Evolutionary conservation across 441 rosid genomes (phyloP), one percentile per base, ranked within the genome.

Genomic region (Brassica hybrid): DNA sequence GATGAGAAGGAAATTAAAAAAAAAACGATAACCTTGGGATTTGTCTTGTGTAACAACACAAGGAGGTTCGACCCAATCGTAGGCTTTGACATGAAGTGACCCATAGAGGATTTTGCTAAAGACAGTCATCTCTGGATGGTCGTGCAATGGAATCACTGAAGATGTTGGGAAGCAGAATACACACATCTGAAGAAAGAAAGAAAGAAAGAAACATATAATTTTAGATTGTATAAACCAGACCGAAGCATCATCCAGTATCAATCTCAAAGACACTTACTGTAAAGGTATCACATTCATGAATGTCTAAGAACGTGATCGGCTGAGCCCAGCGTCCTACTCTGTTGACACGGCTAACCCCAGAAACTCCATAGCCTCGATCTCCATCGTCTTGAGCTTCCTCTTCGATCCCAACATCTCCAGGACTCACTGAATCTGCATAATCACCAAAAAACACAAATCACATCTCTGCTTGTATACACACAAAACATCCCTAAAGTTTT

Each of bases 81-180:
- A 57, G 9, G 61, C 61, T 54, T 54, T 54, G 0, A 54, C 59
- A 54, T 54, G 95, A 85, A 95, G 77, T 62, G 99, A 93, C 5
- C 99, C 98, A 64, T 90, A 95, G 4, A 95, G 94, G 79, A 93
- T 78, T 85, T 91, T 95, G 88, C 97, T 91, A 78, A 95, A 88
- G 18, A 95, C 98, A 25, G 95, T 84, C 98, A 95, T 95, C 57
- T 89, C 87, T 19, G 98, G 99, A 83, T 95, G 99, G 82, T 95
- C 96, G 65, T 95, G 97, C 52, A 95, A 88, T 7, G 96, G 98
- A 80, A 95, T 93, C 74, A 93, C 97, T 7, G 97, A 84, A 6
- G 99, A 93, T 50, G 97, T 89, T 65, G 99, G 98, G 86, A 95
- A 91, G 84, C 94, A 86, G 85, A 93, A 95, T 74, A 95, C 81